Conservation (phyloP, 1,284 basidiomycete species). For the Ceratobasidium sp. region DNA sequence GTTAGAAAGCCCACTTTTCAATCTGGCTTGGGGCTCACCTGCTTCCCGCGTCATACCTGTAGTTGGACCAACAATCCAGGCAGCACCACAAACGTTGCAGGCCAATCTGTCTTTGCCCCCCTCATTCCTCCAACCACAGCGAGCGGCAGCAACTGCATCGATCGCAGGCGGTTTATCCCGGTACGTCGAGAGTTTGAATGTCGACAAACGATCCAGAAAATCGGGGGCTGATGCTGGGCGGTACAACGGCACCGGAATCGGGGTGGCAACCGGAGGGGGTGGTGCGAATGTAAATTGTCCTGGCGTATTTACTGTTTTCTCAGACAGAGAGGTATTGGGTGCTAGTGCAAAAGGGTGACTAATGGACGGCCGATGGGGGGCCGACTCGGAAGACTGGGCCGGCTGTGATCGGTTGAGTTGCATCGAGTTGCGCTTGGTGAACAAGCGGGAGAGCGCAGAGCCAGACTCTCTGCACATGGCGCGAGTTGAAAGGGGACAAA, state of each 20-base stretch:
- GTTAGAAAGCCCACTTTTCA: slow-evolving; percentile 60
- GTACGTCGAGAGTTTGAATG: slow-evolving; percentile 81
- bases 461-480: slow-evolving; percentile 23
- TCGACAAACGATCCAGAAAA: slow-evolving; percentile 76
- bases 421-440: slow-evolving; percentile 28
- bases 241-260: slow-evolving; percentile 66
- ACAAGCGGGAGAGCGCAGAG: slow-evolving; percentile 44
- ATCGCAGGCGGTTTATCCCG: slow-evolving; percentile 77
- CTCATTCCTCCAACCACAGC: slow-evolving; percentile 72
- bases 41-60: slow-evolving; percentile 50
- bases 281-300: slow-evolving; percentile 57
- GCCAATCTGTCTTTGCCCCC: slow-evolving; percentile 47
- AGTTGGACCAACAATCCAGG: slow-evolving; percentile 48
- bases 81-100: slow-evolving; percentile 47
- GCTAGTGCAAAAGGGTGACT: slow-evolving; percentile 70
- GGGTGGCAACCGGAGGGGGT: slow-evolving; percentile 54
- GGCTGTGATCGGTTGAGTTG: slow-evolving; percentile 27
- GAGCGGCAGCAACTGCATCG: slow-evolving; percentile 80
- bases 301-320: slow-evolving; percentile 49
- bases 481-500: neutral
- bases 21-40: slow-evolving; percentile 33
- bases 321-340: slow-evolving; percentile 63
- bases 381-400: slow-evolving; percentile 62
- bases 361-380: slow-evolving; percentile 74
- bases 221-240: slow-evolving; percentile 78